Evolutionary conservation across 2,329 filamentous ascomycete genomes (phyloP), one percentile per base, ranked within the genome.

Genomic region (Cladosporium sp.): DNA sequence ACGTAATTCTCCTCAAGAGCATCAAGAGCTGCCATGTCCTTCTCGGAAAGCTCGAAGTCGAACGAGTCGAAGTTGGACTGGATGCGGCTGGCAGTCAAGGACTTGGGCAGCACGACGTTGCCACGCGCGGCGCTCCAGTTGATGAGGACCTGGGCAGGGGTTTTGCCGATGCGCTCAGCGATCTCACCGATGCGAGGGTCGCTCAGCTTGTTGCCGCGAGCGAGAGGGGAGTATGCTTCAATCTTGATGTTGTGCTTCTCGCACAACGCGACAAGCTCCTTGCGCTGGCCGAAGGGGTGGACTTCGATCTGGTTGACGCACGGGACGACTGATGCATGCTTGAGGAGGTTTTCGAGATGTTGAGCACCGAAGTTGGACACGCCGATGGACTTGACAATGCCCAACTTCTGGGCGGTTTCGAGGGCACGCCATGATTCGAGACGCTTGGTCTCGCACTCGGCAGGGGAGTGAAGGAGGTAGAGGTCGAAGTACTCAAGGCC

Each of bases 281-380:
- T 55, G 11, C 52, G 57, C 19, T 59, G 62, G 49, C 57, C 55
- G 25, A 56, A 50, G n/a, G 59, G 53, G 56, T 78, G 76, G 4
- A 63, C 74, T 3, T 76, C 75, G 43, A 77, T 77, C 15, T 71
- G 67, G 52, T 76, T 72, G 25, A 67, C 69, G 25, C 73, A 55
- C 2, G 69, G 71, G 15, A 80, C 70, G 57, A 87, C 76, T 58
- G 77, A 78, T 45, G 83, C 82, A 3, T 81, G 80, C 62, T 76
- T 73, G 56, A 74, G 58, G 50, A 80, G 69, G 50, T 69, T 60
- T 56, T 77, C 67, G 12, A 80, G 65, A 29, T 76, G 70, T 8
- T 62, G 60, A n/a, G 76, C 74, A 50, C 71, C 72, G 69, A 86
- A 92, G 72, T 92, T 93, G 61, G 84, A 88, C 11, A 93, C 83